Percentiles rank a stretch among this genome's conserved stretches.
phyloP scores from a whole-genome alignment of 2,329 filamentous ascomycete species.

The Mycocentrospora acerina region DNA sequence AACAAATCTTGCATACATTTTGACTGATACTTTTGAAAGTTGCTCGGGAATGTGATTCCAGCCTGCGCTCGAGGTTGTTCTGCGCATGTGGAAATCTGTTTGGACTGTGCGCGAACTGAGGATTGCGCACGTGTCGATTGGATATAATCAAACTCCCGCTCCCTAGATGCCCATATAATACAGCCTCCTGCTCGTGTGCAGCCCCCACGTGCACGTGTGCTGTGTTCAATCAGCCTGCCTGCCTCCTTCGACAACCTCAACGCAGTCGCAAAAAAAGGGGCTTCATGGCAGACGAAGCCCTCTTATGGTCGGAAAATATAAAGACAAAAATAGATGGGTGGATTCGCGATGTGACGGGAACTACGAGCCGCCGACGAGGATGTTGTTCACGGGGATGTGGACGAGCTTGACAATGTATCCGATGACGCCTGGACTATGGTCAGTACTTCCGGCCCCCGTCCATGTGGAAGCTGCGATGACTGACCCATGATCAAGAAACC shows the following conservation, averaged over 20 bases:
- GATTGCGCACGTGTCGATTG: conserved; percentile 22
- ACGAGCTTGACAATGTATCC: conserved; percentile 56
- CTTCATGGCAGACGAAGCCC: conserved; percentile 15
- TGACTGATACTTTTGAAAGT: too few species aligned
- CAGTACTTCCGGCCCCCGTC: neutral
- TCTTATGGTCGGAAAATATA: conserved; percentile 9
- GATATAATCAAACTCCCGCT: conserved; percentile 42
- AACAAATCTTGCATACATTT: too few species aligned
- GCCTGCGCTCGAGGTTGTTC: too few species aligned
- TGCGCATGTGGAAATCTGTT: too few species aligned
- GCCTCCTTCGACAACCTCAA: neutral
- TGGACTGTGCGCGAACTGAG: too few species aligned
- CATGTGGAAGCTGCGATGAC: conserved; percentile 1
- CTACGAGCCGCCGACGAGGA: conserved; percentile 50
- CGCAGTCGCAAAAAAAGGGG: conserved; percentile 13
- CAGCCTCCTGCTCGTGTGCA: conserved; percentile 22
- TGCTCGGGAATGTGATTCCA: too few species aligned
- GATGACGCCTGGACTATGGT: conserved; percentile 42
- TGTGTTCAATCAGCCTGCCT: neutral
- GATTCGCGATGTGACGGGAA: conserved; percentile 2
- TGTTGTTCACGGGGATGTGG: conserved; percentile 58
- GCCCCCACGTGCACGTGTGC: neutral
- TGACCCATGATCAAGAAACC: conserved; percentile 55
- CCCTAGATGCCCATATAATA: conserved; percentile 35
- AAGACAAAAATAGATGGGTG: conserved; percentile 12